Base-by-base conservation (phyloP, 495 filamentous ascomycete genomes). In the Aspergillus sclerotioniger region DNA sequence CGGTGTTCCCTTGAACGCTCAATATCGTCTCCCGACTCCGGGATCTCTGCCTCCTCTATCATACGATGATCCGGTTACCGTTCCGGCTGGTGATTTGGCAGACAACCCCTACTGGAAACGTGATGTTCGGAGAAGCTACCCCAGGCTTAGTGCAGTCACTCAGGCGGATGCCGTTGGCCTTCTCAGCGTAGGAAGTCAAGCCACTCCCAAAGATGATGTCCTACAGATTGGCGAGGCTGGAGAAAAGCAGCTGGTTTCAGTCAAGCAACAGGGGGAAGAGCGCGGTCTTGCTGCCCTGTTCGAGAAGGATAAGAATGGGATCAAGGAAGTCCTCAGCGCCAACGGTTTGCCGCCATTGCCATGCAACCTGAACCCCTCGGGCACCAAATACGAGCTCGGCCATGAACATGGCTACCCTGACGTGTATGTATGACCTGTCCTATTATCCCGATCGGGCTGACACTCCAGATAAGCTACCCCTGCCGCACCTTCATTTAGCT, bases 101-200 rank as follows among this genome's bases (percentile, higher is more conserved):
- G 94, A 96, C 68, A 98, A 98, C 74, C 84, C 94, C 39, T 98
- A 98, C 84, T 98, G 91, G 90, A 95, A 95, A 78, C 91, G 94
- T 55, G 94, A 98, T 64, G 73, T 78, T 52, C 88, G 94, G 49
- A 85, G 95, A 65, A 83, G 80, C 66, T 98, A 98, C 77, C 89
- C 95, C n/a, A 81, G 80, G 55, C 79, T 89, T 46, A 91, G 88
- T 64, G 84, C 88, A 32, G 84, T 98, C 53, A 87, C 76, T 47
- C 94, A 96, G 77, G 86, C 82, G 16, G 89, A 98, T 76, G 87
- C 90, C 21, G 93, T 93, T 19, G 87, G 86, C 5, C 83, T 98
- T 58, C 80, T 98, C 59, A 87, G 80, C 20, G 89, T 98, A 12
- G 94, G 95, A 32, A 96, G 86, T 72, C 85, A 85, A 57, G 87